Evolutionary conservation across 2,329 filamentous ascomycete genomes (phyloP).

Genomic region (Verticillium longisporum): DNA sequence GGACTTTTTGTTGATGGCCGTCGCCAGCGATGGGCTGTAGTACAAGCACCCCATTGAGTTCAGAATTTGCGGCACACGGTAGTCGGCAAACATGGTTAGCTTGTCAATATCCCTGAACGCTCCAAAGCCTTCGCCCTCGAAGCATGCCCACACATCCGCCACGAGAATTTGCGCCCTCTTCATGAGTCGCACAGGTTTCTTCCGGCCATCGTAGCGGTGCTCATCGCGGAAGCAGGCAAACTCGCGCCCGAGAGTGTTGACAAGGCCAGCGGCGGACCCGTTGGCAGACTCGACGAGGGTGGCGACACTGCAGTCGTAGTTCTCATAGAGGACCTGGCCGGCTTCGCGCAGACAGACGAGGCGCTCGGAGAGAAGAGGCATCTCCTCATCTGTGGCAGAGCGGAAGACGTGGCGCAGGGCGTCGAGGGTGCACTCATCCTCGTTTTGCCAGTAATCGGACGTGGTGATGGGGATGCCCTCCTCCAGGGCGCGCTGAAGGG

Average conservation of each 20-base stretch:
- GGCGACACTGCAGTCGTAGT: conserved; percentile 67
- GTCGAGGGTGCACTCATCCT: conserved; percentile 69
- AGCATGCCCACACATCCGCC: conserved; percentile 94
- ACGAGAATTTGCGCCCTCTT: conserved; percentile 96
- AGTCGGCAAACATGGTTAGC: conserved; percentile 98
- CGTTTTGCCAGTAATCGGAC: conserved; percentile 77
- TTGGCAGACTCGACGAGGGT: conserved; percentile 69
- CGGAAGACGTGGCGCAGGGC: conserved; percentile 73
- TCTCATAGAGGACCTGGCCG: conserved; percentile 67
- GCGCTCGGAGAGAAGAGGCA: conserved; percentile 75
- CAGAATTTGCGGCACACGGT: conserved; percentile 91
- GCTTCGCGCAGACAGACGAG: conserved; percentile 77
- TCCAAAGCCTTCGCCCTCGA: conserved; percentile 73
- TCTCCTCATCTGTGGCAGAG: conserved; percentile 77
- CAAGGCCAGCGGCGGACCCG: conserved; percentile 73
- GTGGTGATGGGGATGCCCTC: conserved; percentile 89
- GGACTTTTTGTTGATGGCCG: conserved; percentile 58
- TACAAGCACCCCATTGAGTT: conserved; percentile 73
- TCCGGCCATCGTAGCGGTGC: conserved; percentile 63
- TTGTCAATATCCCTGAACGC: conserved; percentile 85
- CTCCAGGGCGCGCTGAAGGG: conserved; percentile 78
- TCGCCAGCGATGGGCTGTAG: conserved; percentile 75
- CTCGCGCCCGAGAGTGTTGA: conserved; percentile 75
- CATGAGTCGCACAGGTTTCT: conserved; percentile 67
- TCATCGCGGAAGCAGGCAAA: conserved; percentile 87